Evolutionary conservation across 2,329 filamentous ascomycete species (phyloP).

Genomic region (Claviceps sp.): DNA sequence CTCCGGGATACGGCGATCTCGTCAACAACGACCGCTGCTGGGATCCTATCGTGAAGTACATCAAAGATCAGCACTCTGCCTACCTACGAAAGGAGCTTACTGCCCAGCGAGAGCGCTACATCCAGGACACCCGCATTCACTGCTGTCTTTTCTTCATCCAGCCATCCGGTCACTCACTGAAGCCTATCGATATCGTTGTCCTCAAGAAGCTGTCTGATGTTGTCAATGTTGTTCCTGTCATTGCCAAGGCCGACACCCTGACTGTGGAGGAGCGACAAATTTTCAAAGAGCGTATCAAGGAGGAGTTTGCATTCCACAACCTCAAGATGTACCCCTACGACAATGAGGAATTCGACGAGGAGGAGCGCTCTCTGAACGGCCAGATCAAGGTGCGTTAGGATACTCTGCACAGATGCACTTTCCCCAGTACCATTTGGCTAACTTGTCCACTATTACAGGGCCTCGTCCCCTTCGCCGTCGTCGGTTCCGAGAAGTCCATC

Average conservation of each 20-base stretch:
- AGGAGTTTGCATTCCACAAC: constrained; percentile 99
- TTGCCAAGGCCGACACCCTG: constrained; percentile 93
- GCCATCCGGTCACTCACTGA: constrained; percentile 92
- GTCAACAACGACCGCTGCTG: constrained; percentile 99
- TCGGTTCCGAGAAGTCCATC: constrained; percentile 96
- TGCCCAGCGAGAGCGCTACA: constrained; percentile 96
- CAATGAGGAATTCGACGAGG: constrained; percentile 95
- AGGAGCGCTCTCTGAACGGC: constrained; percentile 84
- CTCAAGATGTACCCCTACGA: constrained; percentile 99
- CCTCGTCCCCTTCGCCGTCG: constrained; percentile 92
- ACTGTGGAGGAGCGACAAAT: constrained; percentile 89
- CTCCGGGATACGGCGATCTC: constrained; percentile 92
- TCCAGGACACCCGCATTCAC: constrained; percentile 97
- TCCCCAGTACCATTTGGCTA: neutral
- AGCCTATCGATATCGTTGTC: constrained; percentile 98
- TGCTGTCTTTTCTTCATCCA: constrained; percentile 99
- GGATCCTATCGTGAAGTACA: constrained; percentile 99
- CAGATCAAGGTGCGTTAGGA: constrained; percentile 73
- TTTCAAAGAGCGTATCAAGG: constrained; percentile 99
- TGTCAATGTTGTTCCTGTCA: constrained; percentile 97
- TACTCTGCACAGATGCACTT: neutral
- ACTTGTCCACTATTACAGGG: constrained; percentile 37
- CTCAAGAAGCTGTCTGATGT: constrained; percentile 99
- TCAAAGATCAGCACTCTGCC: constrained; percentile 99
- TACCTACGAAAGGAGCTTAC: constrained; percentile 99